Evolutionary conservation across 805 yeast genomes (phyloP), one percentile per base, ranked within the genome.

Genomic region (Kuraishia ogatae): DNA sequence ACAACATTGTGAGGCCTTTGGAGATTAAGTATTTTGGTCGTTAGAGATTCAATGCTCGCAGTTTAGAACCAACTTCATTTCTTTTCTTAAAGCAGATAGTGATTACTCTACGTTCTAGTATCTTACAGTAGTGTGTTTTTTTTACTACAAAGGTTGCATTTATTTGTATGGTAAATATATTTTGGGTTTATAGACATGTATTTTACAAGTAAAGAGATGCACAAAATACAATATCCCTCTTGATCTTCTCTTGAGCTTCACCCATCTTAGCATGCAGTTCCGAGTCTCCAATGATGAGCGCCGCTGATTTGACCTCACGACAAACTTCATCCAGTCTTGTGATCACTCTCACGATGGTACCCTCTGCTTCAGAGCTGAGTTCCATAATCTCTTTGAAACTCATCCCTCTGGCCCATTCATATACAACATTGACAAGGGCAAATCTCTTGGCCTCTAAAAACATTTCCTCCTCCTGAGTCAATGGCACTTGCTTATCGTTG

Each of bases 321-420:
- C 97, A 93, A 24, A 94, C 83, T 71, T 94, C 99, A 70, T 94
- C 99, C 55, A 94, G 72, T 62, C 97, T 80, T 1, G 96, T 90
- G 50, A 94, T 93, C 3, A 94, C 98, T 65, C 99, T 80, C 22
- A 94, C 99, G 65, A 94, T 94, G 0, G 97, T 89, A 48, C 99
- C 99, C 71, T 94, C 99, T 43, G 90, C 92, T 63, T 92, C 96
- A 20, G 83, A 84, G 56, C 97, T 89, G 59, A 90, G 78, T 57
- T 82, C 85, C 86, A 92, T 94, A 60, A 94, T 93, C 56, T 90
- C 96, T 60, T 87, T 86, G 74, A 94, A 94, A 0, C 96, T 79
- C 77, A 85, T 79, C 1, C 99, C 99, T 60, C 96, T 78, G 1
- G 98, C 97, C 99, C 99, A 94, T 71, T 94, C 97, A 67, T 93